phyloP scores from a whole-genome alignment of 768 basidiomycete genomes.

The Trametes punicea region DNA sequence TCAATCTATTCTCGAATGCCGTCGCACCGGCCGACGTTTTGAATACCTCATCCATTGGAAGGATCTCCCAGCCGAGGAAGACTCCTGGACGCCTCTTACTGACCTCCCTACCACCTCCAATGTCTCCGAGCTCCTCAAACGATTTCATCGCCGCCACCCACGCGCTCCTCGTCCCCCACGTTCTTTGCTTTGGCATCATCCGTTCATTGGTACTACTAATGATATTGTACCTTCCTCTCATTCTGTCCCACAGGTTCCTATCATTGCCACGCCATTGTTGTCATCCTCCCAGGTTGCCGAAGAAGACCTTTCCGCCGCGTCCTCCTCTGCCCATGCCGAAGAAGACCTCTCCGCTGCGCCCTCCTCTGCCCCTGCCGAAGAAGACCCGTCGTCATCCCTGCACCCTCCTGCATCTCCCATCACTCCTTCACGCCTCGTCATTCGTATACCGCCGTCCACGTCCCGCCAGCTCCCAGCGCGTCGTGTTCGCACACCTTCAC shows the following conservation, averaged over 20 bases:
- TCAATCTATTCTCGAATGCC: background rate
- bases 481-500: background rate
- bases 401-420: background rate
- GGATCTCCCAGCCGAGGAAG: background rate
- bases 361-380: background rate
- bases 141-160: background rate
- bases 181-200: background rate
- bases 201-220: background rate
- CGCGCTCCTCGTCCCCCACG: slow-evolving; percentile 3
- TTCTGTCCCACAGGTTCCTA: background rate
- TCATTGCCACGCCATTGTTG: background rate
- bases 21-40: background rate
- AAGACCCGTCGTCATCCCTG: background rate
- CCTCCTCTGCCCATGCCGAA: background rate
- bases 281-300: too few species aligned
- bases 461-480: background rate
- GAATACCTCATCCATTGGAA: slow-evolving; percentile 2
- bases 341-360: too few species aligned
- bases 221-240: background rate
- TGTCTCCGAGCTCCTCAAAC: background rate
- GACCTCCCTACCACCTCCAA: background rate
- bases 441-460: background rate
- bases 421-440: background rate
- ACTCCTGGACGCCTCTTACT: slow-evolving; percentile 4
- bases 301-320: too few species aligned